phyloP scores from a whole-genome alignment of 768 basidiomycete genomes.

The Cubamyces lactineus region DNA sequence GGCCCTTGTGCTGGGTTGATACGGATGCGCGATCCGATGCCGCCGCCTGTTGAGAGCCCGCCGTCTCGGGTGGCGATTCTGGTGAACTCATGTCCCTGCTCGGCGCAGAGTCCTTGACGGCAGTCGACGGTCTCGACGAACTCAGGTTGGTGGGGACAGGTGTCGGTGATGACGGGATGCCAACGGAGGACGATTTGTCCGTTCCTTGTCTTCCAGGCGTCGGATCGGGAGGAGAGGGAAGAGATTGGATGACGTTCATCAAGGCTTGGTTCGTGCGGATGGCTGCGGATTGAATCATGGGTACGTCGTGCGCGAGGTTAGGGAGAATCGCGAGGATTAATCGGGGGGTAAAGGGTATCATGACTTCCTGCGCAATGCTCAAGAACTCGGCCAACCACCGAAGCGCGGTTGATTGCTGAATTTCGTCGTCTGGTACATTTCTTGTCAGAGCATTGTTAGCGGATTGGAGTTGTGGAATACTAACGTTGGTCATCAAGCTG shows the following conservation, averaged over 20 bases:
- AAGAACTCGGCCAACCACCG: conserved; percentile 93
- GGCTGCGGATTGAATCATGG: conserved; percentile 87
- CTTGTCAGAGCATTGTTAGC: background rate
- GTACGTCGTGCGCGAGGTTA: conserved; percentile 89
- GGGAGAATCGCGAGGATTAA: conserved; percentile 92
- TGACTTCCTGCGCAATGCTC: conserved; percentile 84
- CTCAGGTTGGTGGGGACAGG: conserved; percentile 45
- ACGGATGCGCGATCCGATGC: conserved; percentile 26
- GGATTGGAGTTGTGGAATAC: conserved; percentile 32
- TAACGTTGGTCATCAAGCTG: conserved; percentile 85
- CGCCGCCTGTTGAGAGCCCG: conserved; percentile 19
- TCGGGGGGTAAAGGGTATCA: conserved; percentile 92
- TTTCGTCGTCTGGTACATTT: conserved; percentile 74
- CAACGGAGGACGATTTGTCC: conserved; percentile 37
- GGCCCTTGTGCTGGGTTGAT: conserved; percentile 11
- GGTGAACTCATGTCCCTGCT: conserved; percentile 53
- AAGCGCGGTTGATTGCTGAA: conserved; percentile 93
- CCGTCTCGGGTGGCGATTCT: conserved; percentile 45
- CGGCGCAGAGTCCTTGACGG: conserved; percentile 35
- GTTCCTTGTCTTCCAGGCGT: conserved; percentile 38
- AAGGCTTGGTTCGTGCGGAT: conserved; percentile 85
- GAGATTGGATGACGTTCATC: conserved; percentile 79
- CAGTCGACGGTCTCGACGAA: conserved; percentile 53
- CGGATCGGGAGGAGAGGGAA: conserved; percentile 71
- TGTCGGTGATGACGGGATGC: conserved; percentile 54